These are phyloP conservation scores for Trametes cinnabarina DNA, from an alignment of 768 basidiomycete genomes.

Conservation along the genomic window DNA sequence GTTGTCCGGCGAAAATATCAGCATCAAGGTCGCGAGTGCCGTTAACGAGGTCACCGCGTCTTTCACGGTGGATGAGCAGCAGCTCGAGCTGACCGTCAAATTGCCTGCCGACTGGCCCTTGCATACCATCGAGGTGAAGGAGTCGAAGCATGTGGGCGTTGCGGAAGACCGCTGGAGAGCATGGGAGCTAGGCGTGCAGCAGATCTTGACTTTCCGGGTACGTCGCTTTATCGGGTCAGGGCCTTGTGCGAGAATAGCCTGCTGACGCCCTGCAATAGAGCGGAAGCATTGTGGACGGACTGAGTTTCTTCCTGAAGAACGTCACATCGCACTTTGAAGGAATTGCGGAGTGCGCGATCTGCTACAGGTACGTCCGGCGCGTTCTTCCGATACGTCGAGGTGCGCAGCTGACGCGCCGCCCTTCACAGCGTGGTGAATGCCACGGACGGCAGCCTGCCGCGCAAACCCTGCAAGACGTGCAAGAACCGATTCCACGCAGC, in stretches of 20 bases:
- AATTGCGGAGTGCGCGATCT: slow-evolving; percentile 94
- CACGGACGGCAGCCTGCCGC: slow-evolving; percentile 83
- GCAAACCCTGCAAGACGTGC: slow-evolving; percentile 91
- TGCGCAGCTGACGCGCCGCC: background rate
- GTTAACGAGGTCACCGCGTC: slow-evolving; percentile 80
- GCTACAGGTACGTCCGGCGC: slow-evolving; percentile 69
- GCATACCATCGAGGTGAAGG: slow-evolving; percentile 82
- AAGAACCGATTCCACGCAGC: slow-evolving; percentile 91
- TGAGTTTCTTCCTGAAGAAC: slow-evolving; percentile 91
- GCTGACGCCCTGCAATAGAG: slow-evolving; percentile 49
- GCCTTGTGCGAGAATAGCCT: background rate
- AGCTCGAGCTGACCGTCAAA: slow-evolving; percentile 82
- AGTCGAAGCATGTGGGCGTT: slow-evolving; percentile 81
- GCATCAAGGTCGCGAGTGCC: slow-evolving; percentile 69
- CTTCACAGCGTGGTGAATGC: slow-evolving; percentile 78
- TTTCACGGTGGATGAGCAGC: slow-evolving; percentile 91
- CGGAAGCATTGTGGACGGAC: slow-evolving; percentile 83
- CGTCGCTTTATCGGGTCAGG: slow-evolving; percentile 24
- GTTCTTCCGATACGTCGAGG: background rate
- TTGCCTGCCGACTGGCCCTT: slow-evolving; percentile 92
- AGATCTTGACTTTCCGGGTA: slow-evolving; percentile 86
- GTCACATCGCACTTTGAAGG: slow-evolving; percentile 92
- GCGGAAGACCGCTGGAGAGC: slow-evolving; percentile 88
- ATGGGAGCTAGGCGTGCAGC: slow-evolving; percentile 91
- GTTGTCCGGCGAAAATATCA: slow-evolving; percentile 72